Evolutionary conservation across 2,329 filamentous ascomycete genomes (phyloP).

Genomic region (Curvularia verruculosa): DNA sequence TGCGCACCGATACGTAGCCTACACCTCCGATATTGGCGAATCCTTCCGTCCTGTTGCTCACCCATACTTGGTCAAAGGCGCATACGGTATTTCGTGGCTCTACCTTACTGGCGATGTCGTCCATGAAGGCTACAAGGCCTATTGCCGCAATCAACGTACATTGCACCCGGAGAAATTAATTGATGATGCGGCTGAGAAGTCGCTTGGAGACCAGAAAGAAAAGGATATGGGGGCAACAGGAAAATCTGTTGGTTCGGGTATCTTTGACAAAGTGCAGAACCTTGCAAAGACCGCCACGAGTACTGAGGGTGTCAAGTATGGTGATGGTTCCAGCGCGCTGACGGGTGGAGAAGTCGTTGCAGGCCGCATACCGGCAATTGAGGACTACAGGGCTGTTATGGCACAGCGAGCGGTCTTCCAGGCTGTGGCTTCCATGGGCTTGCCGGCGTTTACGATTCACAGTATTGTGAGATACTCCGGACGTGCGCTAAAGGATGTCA

Average conservation of each 20-base stretch:
- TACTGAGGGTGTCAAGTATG: slow-evolving; percentile 32
- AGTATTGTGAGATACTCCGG: slow-evolving; percentile 90
- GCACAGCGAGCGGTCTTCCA: slow-evolving; percentile 90
- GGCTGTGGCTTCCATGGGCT: slow-evolving; percentile 86
- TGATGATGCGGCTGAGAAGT: slow-evolving; percentile 15
- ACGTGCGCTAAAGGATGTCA: slow-evolving; percentile 78
- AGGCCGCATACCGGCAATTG: slow-evolving; percentile 69
- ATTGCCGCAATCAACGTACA: slow-evolving; percentile 80
- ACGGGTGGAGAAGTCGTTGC: slow-evolving; percentile 38
- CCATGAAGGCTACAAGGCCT: slow-evolving; percentile 95
- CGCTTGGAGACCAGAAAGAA: slow-evolving; percentile 40
- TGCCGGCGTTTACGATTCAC: slow-evolving; percentile 93
- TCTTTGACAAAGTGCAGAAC: slow-evolving; percentile 30
- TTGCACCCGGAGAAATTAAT: slow-evolving; percentile 67
- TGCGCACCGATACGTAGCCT: slow-evolving; percentile 94
- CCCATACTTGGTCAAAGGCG: slow-evolving; percentile 76
- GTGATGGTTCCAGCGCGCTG: slow-evolving; percentile 23
- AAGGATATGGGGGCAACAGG: slow-evolving; percentile 43
- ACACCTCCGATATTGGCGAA: slow-evolving; percentile 95
- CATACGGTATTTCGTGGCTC: slow-evolving; percentile 90
- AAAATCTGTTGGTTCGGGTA: slow-evolving; percentile 6
- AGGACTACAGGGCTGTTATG: slow-evolving; percentile 92
- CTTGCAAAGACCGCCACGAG: slow-evolving; percentile 31
- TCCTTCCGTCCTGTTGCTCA: slow-evolving; percentile 93
- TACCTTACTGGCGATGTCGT: slow-evolving; percentile 90